Evolutionary conservation across 2,329 filamentous ascomycete species (phyloP).

Genomic region (Arachnomyces sp.): DNA sequence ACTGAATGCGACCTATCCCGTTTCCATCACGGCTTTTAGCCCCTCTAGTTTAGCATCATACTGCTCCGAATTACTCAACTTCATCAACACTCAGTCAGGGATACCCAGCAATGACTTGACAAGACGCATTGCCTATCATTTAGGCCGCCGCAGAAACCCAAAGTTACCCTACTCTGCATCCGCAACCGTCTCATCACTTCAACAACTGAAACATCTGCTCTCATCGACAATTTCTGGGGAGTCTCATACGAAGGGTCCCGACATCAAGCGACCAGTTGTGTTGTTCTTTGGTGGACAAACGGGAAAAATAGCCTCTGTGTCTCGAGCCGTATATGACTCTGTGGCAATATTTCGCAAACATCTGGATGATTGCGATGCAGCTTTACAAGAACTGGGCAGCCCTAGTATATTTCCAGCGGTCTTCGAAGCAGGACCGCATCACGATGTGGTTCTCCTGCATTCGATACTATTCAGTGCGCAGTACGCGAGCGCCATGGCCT

Average conservation of each 20-base stretch:
- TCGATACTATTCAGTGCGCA: slow-evolving; percentile 30
- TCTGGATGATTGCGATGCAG: slow-evolving; percentile 27
- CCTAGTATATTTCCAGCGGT: slow-evolving; percentile 19
- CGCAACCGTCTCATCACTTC: slow-evolving; percentile 2
- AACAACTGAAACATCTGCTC: slow-evolving; percentile 10
- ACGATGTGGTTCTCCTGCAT: slow-evolving; percentile 25
- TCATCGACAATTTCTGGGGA: slow-evolving; percentile 11
- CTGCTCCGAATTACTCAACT: not conserved
- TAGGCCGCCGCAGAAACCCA: not conserved
- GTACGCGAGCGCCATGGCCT: slow-evolving; percentile 28
- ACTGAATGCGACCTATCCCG: no score
- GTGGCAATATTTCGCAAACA: slow-evolving; percentile 21
- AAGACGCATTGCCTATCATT: slow-evolving; percentile 3
- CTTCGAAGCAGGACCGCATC: slow-evolving; percentile 21
- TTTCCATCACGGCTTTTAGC: no score
- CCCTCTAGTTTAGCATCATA: not conserved
- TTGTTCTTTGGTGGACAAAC: slow-evolving; percentile 35
- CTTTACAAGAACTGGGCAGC: slow-evolving; percentile 20
- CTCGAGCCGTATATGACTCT: slow-evolving; percentile 20
- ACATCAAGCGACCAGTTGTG: slow-evolving; percentile 17
- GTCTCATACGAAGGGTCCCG: slow-evolving; percentile 7
- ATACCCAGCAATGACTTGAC: slow-evolving; percentile 2
- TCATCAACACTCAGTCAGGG: slow-evolving; percentile 3
- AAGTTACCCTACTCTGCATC: not conserved
- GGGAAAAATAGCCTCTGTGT: slow-evolving; percentile 19